Percentiles rank a stretch among this genome's conserved stretches.
phyloP scores from a whole-genome alignment of 768 basidiomycete genomes.

The Pleurotus platypus region DNA sequence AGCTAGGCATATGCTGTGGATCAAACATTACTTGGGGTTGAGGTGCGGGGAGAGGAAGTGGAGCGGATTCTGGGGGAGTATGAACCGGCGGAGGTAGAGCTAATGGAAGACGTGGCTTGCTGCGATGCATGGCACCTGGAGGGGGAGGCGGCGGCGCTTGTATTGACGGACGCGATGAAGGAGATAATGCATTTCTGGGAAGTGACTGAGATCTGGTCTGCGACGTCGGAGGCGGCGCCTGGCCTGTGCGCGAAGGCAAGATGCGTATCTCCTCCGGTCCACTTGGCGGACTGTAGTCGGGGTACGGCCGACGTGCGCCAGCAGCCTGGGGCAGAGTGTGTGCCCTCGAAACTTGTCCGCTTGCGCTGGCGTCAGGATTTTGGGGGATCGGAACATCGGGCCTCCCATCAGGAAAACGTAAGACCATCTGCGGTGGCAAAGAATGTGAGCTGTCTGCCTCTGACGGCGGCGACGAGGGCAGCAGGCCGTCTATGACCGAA shows the following conservation, averaged over 20 bases:
- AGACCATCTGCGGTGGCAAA: conserved; percentile 68
- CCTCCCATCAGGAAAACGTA: conserved; percentile 63
- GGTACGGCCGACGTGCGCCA: conserved; percentile 21
- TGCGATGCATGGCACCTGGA: conserved; percentile 23
- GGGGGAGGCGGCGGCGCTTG: conserved; percentile 19
- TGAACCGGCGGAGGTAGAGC: conserved; percentile 18
- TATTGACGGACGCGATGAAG: conserved; percentile 19
- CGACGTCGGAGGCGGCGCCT: conserved; percentile 28
- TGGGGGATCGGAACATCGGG: conserved; percentile 63
- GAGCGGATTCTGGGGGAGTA: conserved; percentile 28
- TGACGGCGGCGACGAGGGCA: conserved; percentile 39
- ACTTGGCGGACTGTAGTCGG: conserved; percentile 23
- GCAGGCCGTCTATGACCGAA: conserved; percentile 38
- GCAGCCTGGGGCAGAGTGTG: conserved; percentile 26
- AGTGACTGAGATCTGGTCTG: conserved; percentile 45
- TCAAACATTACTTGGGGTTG: conserved; percentile 35
- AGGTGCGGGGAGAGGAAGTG: conserved; percentile 25
- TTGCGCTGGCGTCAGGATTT: conserved; percentile 18
- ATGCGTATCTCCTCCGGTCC: conserved; percentile 63
- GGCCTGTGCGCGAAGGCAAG: conserved; percentile 46
- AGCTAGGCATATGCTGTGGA: conserved; percentile 25
- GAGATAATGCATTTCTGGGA: conserved; percentile 33
- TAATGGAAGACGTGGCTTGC: conserved; percentile 21
- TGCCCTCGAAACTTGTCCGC: conserved; percentile 23
- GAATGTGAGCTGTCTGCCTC: conserved; percentile 48